These are phyloP conservation scores for Termitomyces sp. DNA, from an alignment of 768 basidiomycete species.

Conservation along the genomic window DNA sequence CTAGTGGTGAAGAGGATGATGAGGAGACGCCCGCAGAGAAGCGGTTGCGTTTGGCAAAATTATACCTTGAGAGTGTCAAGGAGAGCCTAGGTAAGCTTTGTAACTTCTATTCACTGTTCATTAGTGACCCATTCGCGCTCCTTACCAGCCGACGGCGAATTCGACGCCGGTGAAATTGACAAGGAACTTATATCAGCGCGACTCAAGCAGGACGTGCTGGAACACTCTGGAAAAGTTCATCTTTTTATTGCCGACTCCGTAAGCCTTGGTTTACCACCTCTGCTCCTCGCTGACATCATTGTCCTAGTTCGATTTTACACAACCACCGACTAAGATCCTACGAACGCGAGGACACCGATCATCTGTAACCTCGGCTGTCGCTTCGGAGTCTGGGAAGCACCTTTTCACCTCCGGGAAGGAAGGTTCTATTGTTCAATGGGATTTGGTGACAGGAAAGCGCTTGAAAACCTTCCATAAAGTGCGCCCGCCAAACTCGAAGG, in stretches of 20 bases:
- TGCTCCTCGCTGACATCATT: background rate
- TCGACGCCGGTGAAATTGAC: conserved; percentile 95
- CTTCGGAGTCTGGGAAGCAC: conserved; percentile 63
- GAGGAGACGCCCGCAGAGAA: conserved; percentile 93
- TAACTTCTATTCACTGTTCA: background rate
- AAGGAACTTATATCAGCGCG: conserved; percentile 86
- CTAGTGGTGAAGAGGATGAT: conserved; percentile 79
- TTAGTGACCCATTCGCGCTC: background rate
- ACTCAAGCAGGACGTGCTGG: conserved; percentile 87
- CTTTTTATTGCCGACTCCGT: conserved; percentile 74
- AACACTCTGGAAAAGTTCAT: conserved; percentile 86
- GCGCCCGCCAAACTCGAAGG: conserved; percentile 34
- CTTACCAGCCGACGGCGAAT: conserved; percentile 73
- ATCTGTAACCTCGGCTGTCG: conserved; percentile 77
- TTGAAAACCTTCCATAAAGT: conserved; percentile 56
- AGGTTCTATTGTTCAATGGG: conserved; percentile 85
- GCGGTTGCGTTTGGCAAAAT: conserved; percentile 80
- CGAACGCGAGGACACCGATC: conserved; percentile 71
- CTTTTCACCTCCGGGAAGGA: conserved; percentile 93
- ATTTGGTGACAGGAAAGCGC: conserved; percentile 60
- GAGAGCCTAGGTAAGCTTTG: conserved; percentile 55
- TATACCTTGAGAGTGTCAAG: conserved; percentile 85
- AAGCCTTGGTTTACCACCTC: conserved; percentile 20
- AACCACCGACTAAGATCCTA: conserved; percentile 42
- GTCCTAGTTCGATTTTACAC: conserved; percentile 51